phyloP scores from a whole-genome alignment of 805 yeast genomes.

The Kazachstania martiniae region DNA sequence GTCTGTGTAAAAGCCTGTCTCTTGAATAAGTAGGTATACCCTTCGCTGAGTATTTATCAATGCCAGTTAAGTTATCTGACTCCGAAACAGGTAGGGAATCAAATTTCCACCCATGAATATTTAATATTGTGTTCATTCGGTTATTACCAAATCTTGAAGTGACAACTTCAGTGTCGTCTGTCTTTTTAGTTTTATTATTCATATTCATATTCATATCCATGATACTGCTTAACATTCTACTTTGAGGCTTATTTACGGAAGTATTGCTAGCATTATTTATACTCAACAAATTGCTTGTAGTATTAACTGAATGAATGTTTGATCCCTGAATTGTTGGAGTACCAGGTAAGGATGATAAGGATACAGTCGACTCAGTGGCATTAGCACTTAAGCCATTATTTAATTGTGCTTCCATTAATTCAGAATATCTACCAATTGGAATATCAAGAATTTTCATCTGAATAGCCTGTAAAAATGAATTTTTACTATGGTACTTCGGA shows the following conservation, averaged over 20 bases:
- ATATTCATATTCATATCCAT: constrained; percentile 6
- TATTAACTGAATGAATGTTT: constrained; percentile 1
- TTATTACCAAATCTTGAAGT: not conserved
- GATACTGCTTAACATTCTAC: constrained; percentile 16
- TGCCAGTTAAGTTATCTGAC: constrained; percentile 7
- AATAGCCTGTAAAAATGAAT: constrained; percentile 21
- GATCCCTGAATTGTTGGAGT: no score
- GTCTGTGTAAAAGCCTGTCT: constrained; percentile 20
- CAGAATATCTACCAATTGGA: constrained; percentile 16
- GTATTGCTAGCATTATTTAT: not conserved
- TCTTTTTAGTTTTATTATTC: constrained; percentile 4
- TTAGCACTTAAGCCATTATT: not conserved
- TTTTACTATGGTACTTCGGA: constrained; percentile 27
- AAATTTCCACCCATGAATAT: constrained; percentile 27
- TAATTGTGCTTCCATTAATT: not conserved
- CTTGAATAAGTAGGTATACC: constrained; percentile 37
- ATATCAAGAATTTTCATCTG: constrained; percentile 20
- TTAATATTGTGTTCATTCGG: constrained; percentile 6
- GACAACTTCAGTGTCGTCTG: constrained; percentile 6
- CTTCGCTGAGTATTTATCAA: constrained; percentile 20
- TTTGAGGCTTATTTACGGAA: not conserved
- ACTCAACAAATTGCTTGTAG: not conserved
- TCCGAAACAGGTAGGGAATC: constrained; percentile 15
- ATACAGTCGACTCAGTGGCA: not conserved
- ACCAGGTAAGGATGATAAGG: constrained; percentile 1